Conservation (phyloP, 2,329 filamentous ascomycete species). For the Cadophora sp. region DNA sequence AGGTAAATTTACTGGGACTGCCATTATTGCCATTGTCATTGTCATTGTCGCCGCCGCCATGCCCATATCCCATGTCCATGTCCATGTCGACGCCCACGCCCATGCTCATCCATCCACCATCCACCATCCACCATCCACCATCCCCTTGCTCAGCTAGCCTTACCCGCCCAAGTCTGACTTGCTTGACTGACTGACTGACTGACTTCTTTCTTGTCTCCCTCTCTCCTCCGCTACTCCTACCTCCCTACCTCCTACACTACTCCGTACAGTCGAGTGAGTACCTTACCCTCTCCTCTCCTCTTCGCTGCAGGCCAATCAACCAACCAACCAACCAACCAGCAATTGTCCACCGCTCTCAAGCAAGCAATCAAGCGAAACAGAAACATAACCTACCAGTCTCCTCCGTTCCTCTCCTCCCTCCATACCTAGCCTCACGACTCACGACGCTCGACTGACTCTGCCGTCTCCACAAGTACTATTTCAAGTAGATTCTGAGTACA, state of each 20-base stretch:
- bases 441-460: background rate
- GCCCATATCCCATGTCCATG: background rate
- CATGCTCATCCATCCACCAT: background rate
- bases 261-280: background rate
- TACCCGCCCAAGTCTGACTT: background rate
- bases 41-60: background rate
- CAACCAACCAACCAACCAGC: slow-evolving; percentile 9
- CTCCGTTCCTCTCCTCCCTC: background rate
- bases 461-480: background rate
- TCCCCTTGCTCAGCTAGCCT: slow-evolving; percentile 1
- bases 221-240: no score
- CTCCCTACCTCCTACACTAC: no score
- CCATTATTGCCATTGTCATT: no score
- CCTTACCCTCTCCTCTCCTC: background rate
- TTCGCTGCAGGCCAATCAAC: background rate
- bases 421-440: background rate
- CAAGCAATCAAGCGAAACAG: background rate
- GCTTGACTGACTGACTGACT: no score
- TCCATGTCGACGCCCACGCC: background rate
- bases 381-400: slow-evolving; percentile 5
- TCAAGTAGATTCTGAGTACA: background rate
- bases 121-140: background rate
- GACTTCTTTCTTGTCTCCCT: no score
- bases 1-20: no score
- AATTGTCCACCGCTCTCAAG: background rate